Evolutionary conservation across 164 flowering plant species (phyloP), one percentile per base, ranked within the genome.

Genomic region (Berberis vulgaris): DNA sequence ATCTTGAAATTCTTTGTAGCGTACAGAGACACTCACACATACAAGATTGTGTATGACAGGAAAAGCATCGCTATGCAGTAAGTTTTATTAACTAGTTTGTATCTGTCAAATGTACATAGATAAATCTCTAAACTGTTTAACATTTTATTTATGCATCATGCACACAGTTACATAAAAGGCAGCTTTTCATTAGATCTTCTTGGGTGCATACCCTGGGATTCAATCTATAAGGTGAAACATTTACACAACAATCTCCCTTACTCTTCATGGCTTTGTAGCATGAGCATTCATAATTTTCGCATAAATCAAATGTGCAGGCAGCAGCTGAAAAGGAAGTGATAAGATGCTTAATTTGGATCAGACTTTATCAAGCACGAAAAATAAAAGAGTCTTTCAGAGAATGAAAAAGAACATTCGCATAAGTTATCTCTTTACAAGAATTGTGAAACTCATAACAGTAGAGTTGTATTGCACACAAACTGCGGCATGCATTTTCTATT

Each of bases 191-290:
- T 82, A 41, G 97, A 93, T 76, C 61, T 90, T 59, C 85, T 93
- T 40, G 84, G 79, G 43, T 90, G 98, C 64, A 8, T 88, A 75
- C 97, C 97, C 43, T 90, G 97, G 97, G 97, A 93, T 70, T 52
- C 77, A 43, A 86, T 93, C 58, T 90, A 86, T 72, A 86, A 77
- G 92, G 98, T 26, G 26, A 26, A 26, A 26, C 26, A 26, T 26
- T 26, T 26, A 26, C 26, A 26, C 26, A 26, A 26, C 26, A 26
- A 26, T 0, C 26, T 26, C 26, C 26, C 26, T 26, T 26, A 26
- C 26, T 26, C 26, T 26, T 26, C 26, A 26, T 26, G 26, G 26
- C 26, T 26, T 26, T 26, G 26, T 26, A 26, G 26, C 26, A 26
- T 26, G 26, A 26, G 26, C 26, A 26, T 26, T 26, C 26, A 26